Evolutionary conservation across 371 early-diverging fungal genomes (phyloP), one percentile per base, ranked within the genome.

Genomic region (Rhizopus delemar): DNA sequence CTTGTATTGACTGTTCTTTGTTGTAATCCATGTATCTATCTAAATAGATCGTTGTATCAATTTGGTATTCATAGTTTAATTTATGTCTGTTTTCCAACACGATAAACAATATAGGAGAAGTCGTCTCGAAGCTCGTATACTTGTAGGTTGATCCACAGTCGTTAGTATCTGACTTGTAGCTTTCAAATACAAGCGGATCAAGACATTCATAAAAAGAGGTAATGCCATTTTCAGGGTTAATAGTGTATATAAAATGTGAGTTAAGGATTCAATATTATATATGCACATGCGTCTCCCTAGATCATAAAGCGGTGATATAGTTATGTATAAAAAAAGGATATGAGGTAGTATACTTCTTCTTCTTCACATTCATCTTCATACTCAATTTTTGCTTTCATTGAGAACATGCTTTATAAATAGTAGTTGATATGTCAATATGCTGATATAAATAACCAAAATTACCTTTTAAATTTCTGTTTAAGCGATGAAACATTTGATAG

Each of bases 21-120:
- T 79, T 76, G n/a, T 64, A 49, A 0, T 36, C 11, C 51, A 76
- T 60, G 41, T 79, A 79, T 33, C 80, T 63, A 41, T 76, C 80
- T 64, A 79, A 46, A 55, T 79, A 76, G 7, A 79, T 62, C 2
- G 68, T 69, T 32, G 56, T 60, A 4, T 79, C 80, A 0, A 70
- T 54, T 0, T 22, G 51, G 32, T 73, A 75, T 8, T 54, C 34
- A 16, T 16, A 51, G 9, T 15, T 52, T 3, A 52, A 51, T 31
- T 31, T 53, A 13, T 56, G 41, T 33, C 56, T 55, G 31, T 69
- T 60, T 36, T 75, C 80, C 5, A 79, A 48, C 1, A 62, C 51
- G 33, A 79, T 56, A 13, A 69, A 33, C 8, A 79, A 51, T 7
- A 79, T 68, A 8, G 77, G 80, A 28, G 80, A 76, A 0, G 68